Evolutionary conservation across 306 rosid species (phyloP), one percentile per base, ranked within the genome.

Genomic region (Cajanus cajan): DNA sequence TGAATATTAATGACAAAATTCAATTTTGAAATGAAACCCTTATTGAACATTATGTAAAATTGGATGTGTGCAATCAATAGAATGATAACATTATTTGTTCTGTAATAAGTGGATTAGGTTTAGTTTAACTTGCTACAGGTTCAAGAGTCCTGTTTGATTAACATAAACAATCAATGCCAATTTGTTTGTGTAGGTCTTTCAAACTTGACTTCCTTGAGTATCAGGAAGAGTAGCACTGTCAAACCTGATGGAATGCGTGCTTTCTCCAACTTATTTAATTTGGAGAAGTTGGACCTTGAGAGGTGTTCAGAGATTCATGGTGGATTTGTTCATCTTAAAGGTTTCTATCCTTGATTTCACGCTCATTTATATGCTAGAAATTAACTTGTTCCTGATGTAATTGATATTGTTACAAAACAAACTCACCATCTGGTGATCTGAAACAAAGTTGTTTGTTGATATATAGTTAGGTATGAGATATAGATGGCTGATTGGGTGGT

Each of bases 251-350:
- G 91, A 82, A 89, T 89, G 92, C 76, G 85, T 52, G 62, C 93
- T 68, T 87, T 90, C 82, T 85, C 96, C 41, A 73, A 78, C 85
- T 81, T 90, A 54, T 62, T 80, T 87, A 84, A 87, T 86, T 79
- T 90, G 87, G 90, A 88, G 87, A 90, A 87, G 85, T 78, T 90
- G 90, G 90, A 90, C 82, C 83, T 90, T 71, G 91, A 90, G 82
- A 85, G 96, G 78, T 90, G 93, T 82, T 80, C 85, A 62, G 83
- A 71, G 64, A 83, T 90, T 84, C 91, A 87, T 70, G 93, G 96
- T 40, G 93, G 96, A 64, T 89, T 90, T 80, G 86, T 87, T 89
- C 91, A 90, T 89, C 92, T 90, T 47, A 77, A 80, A 88, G 96
- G 96, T 90, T 59, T 54, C 25, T 77, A 34, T 67, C 65, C 80